Conservation (phyloP, 163 green algal genomes). For the Scenedesmus sp. region DNA sequence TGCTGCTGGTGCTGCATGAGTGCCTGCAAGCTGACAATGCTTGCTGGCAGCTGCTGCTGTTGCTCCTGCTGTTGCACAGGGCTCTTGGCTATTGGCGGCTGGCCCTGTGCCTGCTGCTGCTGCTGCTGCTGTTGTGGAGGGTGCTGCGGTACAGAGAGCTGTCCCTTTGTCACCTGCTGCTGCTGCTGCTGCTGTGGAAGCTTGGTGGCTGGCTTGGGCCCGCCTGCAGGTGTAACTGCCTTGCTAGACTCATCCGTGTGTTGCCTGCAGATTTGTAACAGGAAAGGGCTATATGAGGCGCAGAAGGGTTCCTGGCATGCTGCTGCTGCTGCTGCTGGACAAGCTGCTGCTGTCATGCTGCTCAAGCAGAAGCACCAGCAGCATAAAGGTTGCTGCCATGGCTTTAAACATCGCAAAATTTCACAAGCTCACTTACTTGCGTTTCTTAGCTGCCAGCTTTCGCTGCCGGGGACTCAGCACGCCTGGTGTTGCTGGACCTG, state of each 20-base stretch:
- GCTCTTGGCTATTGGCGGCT: neutral
- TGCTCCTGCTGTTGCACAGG: constrained; percentile 5
- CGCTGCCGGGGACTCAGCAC: constrained; percentile 24
- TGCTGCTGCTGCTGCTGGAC: neutral
- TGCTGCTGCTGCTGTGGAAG: constrained; percentile 15
- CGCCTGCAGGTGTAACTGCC: neutral
- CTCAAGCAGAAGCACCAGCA: neutral
- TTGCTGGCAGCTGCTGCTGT: constrained; percentile 11
- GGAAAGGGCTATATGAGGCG: too few relatives aligned
- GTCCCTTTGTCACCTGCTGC: neutral
- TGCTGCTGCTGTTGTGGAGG: constrained; percentile 10
- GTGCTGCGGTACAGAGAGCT: neutral
- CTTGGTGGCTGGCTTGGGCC: neutral
- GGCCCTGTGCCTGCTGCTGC: neutral
- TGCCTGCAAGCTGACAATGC: neutral
- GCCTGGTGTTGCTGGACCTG: neutral
- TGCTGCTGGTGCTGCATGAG: neutral
- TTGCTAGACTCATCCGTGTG: neutral
- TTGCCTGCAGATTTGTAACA: neutral
- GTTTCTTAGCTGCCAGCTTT: constrained; percentile 34
- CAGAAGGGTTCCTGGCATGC: neutral
- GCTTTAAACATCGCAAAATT: neutral
- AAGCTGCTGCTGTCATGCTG: neutral
- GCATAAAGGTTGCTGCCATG: neutral
- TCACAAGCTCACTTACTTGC: neutral